Base-by-base conservation (phyloP, 352 stramenopile species). In the Globisporangium nagaii region DNA sequence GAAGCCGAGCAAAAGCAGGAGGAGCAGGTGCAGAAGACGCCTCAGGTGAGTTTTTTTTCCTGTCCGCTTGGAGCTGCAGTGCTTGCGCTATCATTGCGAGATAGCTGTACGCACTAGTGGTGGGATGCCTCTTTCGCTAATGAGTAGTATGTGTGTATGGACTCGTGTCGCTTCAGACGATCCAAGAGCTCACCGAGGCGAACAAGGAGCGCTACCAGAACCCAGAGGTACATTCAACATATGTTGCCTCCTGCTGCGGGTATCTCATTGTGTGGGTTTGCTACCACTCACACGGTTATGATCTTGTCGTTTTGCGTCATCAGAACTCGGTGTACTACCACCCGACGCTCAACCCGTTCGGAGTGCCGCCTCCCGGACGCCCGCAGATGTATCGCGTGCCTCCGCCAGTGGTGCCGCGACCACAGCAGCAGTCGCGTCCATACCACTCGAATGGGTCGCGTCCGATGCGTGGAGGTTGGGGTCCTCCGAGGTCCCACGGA, bases 291-390 rank as follows among this genome's bases (percentile, higher is more conserved):
- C 9, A 36, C 13, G 3, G 5, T 47, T n/a, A n/a, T n/a, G n/a
- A n/a, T n/a, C n/a, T n/a, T n/a, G n/a, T n/a, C n/a, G n/a, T 32
- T 34, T 5, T 1, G 19, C 8, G 13, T n/a, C n/a, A n/a, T n/a
- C 31, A 87, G 76, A 91, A 88, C 40, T 91, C 80, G 1, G 78
- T 91, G 39, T 89, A 91, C 54, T 91, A 89, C 45, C 78, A 91
- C 39, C 78, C 78, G n/a, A 86, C 78, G 19, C 48, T 91, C 9
- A 91, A 91, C 31, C 80, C 80, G 1, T 91, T 89, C 25, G 80
- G 80, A 19, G 78, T 79, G 1, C 80, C 80, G 7, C 80, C 80
- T 1, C 80, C 80, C 20, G 80, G 80, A 13, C 68, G 65, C 27
- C 78, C 80, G 7, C 78, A 91, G 30, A 73, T 66, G 65, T 91